These are phyloP conservation scores for Hypoxylon sp. DNA, from an alignment of 2,329 filamentous ascomycete genomes.

Conservation along the genomic window DNA sequence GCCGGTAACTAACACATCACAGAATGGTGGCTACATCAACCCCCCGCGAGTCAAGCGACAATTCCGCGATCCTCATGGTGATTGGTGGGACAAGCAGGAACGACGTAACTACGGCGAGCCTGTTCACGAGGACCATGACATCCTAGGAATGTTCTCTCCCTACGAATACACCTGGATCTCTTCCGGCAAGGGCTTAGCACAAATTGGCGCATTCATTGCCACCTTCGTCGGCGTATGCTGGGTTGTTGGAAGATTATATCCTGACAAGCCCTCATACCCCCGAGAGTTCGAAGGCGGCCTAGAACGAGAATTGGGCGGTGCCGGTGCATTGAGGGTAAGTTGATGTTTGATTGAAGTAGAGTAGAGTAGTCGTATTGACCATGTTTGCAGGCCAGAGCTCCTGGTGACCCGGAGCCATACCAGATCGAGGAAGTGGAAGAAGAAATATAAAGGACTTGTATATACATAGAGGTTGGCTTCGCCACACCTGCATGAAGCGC, in stretches of 20 bases:
- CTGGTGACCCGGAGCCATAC: conserved; percentile 66
- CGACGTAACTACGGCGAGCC: conserved; percentile 97
- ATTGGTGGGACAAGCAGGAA: conserved; percentile 99
- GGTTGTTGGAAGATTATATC: conserved; percentile 75
- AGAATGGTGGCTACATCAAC: conserved; percentile 90
- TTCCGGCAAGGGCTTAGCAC: conserved; percentile 74
- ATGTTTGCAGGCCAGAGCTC: conserved; percentile 62
- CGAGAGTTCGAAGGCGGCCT: conserved; percentile 79
- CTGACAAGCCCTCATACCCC: conserved; percentile 76
- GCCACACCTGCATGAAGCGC: conserved; percentile 2
- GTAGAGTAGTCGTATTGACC: conserved; percentile 30
- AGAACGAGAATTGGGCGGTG: conserved; percentile 79
- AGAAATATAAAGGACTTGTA: conserved; percentile 47
- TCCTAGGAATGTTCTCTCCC: conserved; percentile 88
- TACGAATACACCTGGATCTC: conserved; percentile 88
- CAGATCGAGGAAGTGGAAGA: conserved; percentile 45
- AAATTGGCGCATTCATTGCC: conserved; percentile 75
- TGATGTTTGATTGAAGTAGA: not conserved
- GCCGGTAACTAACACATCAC: conserved; percentile 41
- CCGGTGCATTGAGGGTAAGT: conserved; percentile 74
- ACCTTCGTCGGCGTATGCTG: conserved; percentile 74
- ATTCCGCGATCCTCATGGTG: conserved; percentile 90
- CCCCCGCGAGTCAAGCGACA: conserved; percentile 85
- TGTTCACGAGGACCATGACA: conserved; percentile 95
- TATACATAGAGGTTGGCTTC: conserved; percentile 41